phyloP scores from a whole-genome alignment of 2,329 filamentous ascomycete genomes.

The Tricladium varicosporioides region DNA sequence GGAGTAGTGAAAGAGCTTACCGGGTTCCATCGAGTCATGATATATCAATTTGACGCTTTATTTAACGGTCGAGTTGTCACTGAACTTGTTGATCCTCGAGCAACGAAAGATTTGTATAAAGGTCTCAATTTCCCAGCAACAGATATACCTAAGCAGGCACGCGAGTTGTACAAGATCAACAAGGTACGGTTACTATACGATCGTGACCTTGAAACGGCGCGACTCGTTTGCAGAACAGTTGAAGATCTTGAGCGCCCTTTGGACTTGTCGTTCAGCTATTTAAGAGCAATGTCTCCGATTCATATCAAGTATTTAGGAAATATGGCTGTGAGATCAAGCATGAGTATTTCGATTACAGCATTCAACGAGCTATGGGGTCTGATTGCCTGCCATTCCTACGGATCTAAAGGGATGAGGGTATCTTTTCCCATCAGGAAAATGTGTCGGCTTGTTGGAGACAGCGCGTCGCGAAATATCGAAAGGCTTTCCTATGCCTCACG shows the following conservation, averaged over 20 bases:
- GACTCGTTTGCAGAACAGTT: conserved; percentile 74
- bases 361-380: conserved; percentile 85
- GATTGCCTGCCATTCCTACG: conserved; percentile 83
- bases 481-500: conserved; percentile 81
- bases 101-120: conserved; percentile 81
- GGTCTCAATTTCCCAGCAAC: conserved; percentile 86
- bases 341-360: conserved; percentile 90
- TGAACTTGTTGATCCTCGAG: conserved; percentile 76
- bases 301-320: conserved; percentile 84
- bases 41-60: conserved; percentile 82
- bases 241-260: conserved; percentile 73
- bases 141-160: conserved; percentile 80
- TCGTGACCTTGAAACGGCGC: conserved; percentile 73
- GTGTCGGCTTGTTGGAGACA: conserved; percentile 84
- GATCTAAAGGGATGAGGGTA: conserved; percentile 76
- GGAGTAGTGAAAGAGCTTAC: conserved; percentile 87
- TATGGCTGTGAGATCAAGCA: conserved; percentile 90
- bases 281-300: conserved; percentile 87
- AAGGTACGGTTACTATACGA: conserved; percentile 87
- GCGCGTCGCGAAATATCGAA: conserved; percentile 83
- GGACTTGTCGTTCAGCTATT: conserved; percentile 69
- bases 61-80: conserved; percentile 88
- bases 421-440: conserved; percentile 90
- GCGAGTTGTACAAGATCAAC: conserved; percentile 88
- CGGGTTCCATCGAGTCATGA: conserved; percentile 88